A percentile compares a stretch with the other conserved stretches of the same genome.
Conservation (phyloP, 23 red algal genomes). For the Gracilariopsis chorda region DNA sequence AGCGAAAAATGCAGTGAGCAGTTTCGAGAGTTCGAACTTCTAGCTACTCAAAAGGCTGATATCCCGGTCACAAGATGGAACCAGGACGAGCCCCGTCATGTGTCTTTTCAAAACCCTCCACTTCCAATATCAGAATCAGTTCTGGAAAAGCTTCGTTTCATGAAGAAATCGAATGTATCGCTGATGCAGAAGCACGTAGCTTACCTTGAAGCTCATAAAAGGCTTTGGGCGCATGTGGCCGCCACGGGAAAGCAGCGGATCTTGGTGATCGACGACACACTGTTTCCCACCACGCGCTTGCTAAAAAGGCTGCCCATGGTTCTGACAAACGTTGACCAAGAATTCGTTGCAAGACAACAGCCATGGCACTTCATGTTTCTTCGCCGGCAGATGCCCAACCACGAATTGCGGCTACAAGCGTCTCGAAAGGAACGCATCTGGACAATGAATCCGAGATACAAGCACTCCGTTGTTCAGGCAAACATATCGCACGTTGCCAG, state of each 20-base stretch:
- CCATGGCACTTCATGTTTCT: slow-evolving; percentile 83
- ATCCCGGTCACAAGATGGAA: slow-evolving; percentile 6
- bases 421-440: slow-evolving; percentile 48
- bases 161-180: background rate
- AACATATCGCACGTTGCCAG: slow-evolving; percentile 64
- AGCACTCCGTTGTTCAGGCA: slow-evolving; percentile 43
- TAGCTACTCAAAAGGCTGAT: background rate
- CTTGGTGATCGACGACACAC: slow-evolving; percentile 54
- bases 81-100: background rate
- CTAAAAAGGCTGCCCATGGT: slow-evolving; percentile 16
- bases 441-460: slow-evolving; percentile 29
- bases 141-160: background rate
- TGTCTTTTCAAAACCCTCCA: slow-evolving; percentile 14
- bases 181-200: slow-evolving; percentile 23
- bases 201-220: slow-evolving; percentile 48
- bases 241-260: slow-evolving; percentile 20
- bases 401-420: background rate
- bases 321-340: slow-evolving; percentile 51
- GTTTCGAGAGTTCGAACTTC: slow-evolving; percentile 19
- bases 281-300: slow-evolving; percentile 53
- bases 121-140: background rate
- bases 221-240: slow-evolving; percentile 29
- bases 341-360: slow-evolving; percentile 39
- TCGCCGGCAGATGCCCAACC: slow-evolving; percentile 23
- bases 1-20: slow-evolving; percentile 35